A percentile compares a stretch with the other conserved stretches of the same genome.
These are phyloP conservation scores for Rhododendron kiyosumense DNA, from an alignment of 148 eudicot genomes.

Conservation along the genomic window DNA sequence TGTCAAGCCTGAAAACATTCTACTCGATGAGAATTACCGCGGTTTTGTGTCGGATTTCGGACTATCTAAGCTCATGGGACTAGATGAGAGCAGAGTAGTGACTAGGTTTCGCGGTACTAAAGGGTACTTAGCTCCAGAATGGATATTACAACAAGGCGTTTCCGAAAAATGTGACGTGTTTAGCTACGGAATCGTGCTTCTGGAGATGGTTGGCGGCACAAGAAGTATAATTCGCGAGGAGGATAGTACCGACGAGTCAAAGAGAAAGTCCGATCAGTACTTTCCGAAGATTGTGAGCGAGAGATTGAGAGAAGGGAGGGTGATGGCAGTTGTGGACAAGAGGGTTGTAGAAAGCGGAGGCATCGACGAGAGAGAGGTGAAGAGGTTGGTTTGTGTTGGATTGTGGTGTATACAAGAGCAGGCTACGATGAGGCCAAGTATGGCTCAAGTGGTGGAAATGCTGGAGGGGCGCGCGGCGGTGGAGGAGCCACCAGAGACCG, in stretches of 20 bases:
- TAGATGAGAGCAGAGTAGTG: slow-evolving; percentile 55
- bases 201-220: slow-evolving; percentile 74
- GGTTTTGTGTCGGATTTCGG: slow-evolving; percentile 80
- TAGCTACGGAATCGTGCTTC: slow-evolving; percentile 77
- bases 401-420: slow-evolving; percentile 89
- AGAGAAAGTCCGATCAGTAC: slow-evolving; percentile 35
- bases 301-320: slow-evolving; percentile 45
- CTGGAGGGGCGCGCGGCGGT: slow-evolving; percentile 50
- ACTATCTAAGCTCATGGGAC: slow-evolving; percentile 63
- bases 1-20: slow-evolving; percentile 83
- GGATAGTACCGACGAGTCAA: slow-evolving; percentile 17
- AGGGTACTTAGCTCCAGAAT: slow-evolving; percentile 94
- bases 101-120: slow-evolving; percentile 69
- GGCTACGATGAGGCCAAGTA: slow-evolving; percentile 63
- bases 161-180: slow-evolving; percentile 75
- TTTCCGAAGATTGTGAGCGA: slow-evolving; percentile 67
- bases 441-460: slow-evolving; percentile 77
- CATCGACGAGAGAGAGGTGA: slow-evolving; percentile 50
- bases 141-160: slow-evolving; percentile 64
- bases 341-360: slow-evolving; percentile 39
- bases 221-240: slow-evolving; percentile 32
- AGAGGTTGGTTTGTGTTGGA: slow-evolving; percentile 48
- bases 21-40: slow-evolving; percentile 51
- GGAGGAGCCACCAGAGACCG: slow-evolving; percentile 61
- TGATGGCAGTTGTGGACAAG: slow-evolving; percentile 62